These are phyloP conservation scores for Penicillium cosmopolitanum DNA, from an alignment of 495 filamentous ascomycete species.

Conservation along the genomic window DNA sequence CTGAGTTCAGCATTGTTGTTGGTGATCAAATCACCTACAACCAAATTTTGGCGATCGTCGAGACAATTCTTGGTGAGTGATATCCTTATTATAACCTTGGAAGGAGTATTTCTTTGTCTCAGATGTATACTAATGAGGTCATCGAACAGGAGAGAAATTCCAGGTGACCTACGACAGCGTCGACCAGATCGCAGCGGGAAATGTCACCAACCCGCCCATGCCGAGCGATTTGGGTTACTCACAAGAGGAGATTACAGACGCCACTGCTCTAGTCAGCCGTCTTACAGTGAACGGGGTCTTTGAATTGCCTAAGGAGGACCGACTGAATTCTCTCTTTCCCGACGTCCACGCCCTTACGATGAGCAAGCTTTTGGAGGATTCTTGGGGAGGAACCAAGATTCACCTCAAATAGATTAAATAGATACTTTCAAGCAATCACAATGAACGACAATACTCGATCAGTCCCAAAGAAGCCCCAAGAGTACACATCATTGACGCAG, in stretches of 20 bases:
- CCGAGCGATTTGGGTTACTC: slow-evolving; percentile 25
- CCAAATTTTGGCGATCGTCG: slow-evolving; percentile 46
- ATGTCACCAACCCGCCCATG: slow-evolving; percentile 51
- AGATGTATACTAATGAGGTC: background rate
- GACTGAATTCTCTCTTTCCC: slow-evolving; percentile 32
- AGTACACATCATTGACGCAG: background rate
- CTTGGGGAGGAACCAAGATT: slow-evolving; percentile 25
- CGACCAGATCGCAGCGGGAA: slow-evolving; percentile 48
- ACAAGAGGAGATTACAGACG: slow-evolving; percentile 33
- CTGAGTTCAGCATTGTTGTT: slow-evolving; percentile 42
- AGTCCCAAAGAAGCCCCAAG: background rate
- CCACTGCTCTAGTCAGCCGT: slow-evolving; percentile 36
- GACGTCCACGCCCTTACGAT: slow-evolving; percentile 34
- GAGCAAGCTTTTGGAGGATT: slow-evolving; percentile 30
- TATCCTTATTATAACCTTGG: background rate
- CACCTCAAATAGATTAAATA: slow-evolving; percentile 1
- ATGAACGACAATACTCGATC: background rate
- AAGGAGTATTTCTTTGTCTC: background rate
- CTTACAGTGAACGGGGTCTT: slow-evolving; percentile 40
- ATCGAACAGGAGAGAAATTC: slow-evolving; percentile 48
- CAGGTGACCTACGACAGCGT: slow-evolving; percentile 50
- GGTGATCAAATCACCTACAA: slow-evolving; percentile 55
- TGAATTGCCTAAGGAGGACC: slow-evolving; percentile 29
- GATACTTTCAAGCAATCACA: slow-evolving; percentile 1
- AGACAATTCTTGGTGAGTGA: slow-evolving; percentile 48